Evolutionary conservation across 805 yeast species (phyloP).

Genomic region (Metschnikowia gelsemii): DNA sequence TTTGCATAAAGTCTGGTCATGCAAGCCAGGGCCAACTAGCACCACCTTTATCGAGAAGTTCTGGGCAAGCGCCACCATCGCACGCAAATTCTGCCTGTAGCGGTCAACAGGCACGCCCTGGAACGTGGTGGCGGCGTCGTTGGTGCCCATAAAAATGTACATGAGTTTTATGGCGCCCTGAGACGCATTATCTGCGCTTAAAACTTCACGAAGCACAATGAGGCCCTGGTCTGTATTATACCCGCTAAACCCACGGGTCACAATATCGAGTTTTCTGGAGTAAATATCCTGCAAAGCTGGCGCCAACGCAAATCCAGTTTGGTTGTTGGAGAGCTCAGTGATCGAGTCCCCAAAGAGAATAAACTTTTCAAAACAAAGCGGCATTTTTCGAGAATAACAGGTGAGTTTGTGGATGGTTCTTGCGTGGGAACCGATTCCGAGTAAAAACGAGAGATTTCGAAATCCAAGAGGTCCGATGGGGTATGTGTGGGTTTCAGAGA

Average conservation of each 20-base stretch:
- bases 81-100: constrained; percentile 47
- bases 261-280: constrained; percentile 60
- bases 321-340: constrained; percentile 52
- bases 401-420: too few species aligned
- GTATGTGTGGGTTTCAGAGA: too few species aligned
- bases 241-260: constrained; percentile 77
- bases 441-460: too few species aligned
- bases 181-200: constrained; percentile 40
- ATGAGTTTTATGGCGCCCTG: constrained; percentile 39
- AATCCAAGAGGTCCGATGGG: too few species aligned
- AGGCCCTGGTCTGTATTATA: constrained; percentile 66
- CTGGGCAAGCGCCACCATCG: constrained; percentile 41
- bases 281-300: constrained; percentile 53
- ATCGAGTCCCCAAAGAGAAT: constrained; percentile 71
- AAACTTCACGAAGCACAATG: constrained; percentile 37
- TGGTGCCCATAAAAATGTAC: constrained; percentile 77
- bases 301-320: constrained; percentile 46
- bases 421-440: background rate
- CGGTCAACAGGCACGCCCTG: constrained; percentile 51
- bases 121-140: constrained; percentile 48
- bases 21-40: constrained; percentile 62
- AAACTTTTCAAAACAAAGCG: constrained; percentile 39
- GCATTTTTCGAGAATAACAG: too few species aligned
- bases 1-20: constrained; percentile 33
- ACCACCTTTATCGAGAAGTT: constrained; percentile 50